Evolutionary conservation across 371 early-diverging fungal species (phyloP).

Genomic region (Rhizopus microsporus): DNA sequence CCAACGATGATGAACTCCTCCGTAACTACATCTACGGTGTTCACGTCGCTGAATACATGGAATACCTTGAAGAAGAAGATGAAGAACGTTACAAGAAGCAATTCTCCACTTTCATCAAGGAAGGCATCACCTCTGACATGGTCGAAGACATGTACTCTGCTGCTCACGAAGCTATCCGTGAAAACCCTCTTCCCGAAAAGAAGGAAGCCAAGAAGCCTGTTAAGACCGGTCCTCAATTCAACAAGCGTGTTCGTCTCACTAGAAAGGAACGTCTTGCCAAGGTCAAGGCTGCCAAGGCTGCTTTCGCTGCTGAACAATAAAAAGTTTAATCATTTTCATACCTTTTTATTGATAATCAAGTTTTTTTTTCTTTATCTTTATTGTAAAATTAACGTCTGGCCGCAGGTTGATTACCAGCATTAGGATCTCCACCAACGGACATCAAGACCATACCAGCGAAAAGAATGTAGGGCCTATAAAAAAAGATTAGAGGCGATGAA

Average conservation of each 20-base stretch:
- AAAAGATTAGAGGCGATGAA: neutral
- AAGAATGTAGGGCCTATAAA: conserved; percentile 1
- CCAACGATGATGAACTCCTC: conserved; percentile 94
- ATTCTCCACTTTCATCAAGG: conserved; percentile 96
- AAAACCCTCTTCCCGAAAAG: conserved; percentile 74
- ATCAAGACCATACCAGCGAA: neutral
- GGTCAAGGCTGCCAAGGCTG: conserved; percentile 90
- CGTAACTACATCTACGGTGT: conserved; percentile 99
- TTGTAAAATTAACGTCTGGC: neutral
- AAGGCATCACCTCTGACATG: conserved; percentile 89
- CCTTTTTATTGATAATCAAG: neutral
- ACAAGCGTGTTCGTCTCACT: conserved; percentile 67
- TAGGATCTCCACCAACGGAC: neutral
- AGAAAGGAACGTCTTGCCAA: conserved; percentile 89
- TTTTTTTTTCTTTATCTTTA: neutral
- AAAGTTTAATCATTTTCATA: conserved; percentile 1
- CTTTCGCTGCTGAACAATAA: conserved; percentile 54
- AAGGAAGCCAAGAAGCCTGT: conserved; percentile 76
- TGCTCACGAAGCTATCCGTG: conserved; percentile 96
- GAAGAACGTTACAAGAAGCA: conserved; percentile 98
- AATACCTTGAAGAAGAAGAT: conserved; percentile 97
- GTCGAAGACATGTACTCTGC: conserved; percentile 96
- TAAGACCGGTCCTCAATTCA: conserved; percentile 53
- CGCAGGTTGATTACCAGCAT: neutral
- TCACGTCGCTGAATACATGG: conserved; percentile 99